Evolutionary conservation across 75 land plant genomes (phyloP), one percentile per base, ranked within the genome.

Genomic region (Gnetum montanum): DNA sequence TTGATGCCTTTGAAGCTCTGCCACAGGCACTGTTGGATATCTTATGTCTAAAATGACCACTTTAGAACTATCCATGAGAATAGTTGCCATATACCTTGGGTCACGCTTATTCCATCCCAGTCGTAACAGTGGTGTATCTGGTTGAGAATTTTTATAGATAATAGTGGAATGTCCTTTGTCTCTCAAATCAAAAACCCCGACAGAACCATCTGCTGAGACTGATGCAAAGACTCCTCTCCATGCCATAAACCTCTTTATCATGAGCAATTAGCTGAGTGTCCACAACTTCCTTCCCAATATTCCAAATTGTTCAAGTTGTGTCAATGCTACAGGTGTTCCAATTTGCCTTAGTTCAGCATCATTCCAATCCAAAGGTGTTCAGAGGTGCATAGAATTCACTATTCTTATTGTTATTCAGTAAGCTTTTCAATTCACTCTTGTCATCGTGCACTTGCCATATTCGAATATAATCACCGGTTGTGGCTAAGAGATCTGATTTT

Each of bases 91-190:
- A 68, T 88, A 91, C 63, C 89, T 60, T 36, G 77, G 70, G 46
- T 91, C 95, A 70, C 70, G 81, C 68, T 88, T 88, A 68, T 91
- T 88, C 97, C 97, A 91, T n/a, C 90, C 94, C 49, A 91, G 53
- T 16, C 97, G 61, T 23, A 91, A 69, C 46, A 91, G 59, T 0
- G 97, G 94, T 6, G 89, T 79, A 47, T 84, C 95, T 18, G 97
- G 94, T 31, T 73, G 81, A 2, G 97, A 80, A 37, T 81, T 84
- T 76, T 91, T 94, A 40, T 91, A 91, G 19, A 91, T 74, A 33
- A 91, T 91, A 13, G 94, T 88, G n/a, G 94, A 88, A 60, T 91
- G 97, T 71, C 88, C 97, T 67, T 91, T 91, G 57, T 91, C 95
- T 45, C 95, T 53, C 49, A 91, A 55, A 64, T 91, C 97, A 58